Conservation (phyloP, 106 monocot genomes). For the Dendrobium nobile region DNA sequence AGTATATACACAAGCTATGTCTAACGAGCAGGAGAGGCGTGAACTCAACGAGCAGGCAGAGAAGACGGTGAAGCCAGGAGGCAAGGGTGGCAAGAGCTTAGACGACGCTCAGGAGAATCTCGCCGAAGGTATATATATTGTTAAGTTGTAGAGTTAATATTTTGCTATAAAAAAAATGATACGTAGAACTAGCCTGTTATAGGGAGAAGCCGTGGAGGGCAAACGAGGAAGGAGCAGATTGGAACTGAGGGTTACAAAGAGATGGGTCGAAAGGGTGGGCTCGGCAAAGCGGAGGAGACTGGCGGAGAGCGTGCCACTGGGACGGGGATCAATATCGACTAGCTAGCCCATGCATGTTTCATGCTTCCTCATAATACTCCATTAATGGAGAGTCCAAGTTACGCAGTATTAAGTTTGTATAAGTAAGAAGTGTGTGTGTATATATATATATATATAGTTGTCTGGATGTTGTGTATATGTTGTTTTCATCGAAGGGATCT, state of each 20-base stretch:
- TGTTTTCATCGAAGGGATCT: too few relatives aligned
- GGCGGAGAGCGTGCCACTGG: slow-evolving; percentile 48
- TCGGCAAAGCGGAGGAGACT: slow-evolving; percentile 41
- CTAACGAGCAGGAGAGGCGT: slow-evolving; percentile 42
- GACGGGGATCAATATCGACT: slow-evolving; percentile 43
- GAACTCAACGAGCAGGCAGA: slow-evolving; percentile 63
- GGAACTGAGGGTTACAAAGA: slow-evolving; percentile 62
- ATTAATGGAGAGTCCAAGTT: too few relatives aligned
- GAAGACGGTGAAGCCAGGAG: slow-evolving; percentile 75
- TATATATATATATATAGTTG: too few relatives aligned
- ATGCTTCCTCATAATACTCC: too few relatives aligned
- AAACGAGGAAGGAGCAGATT: slow-evolving; percentile 60
- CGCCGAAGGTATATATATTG: slow-evolving; percentile 38
- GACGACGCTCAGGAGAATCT: slow-evolving; percentile 67
- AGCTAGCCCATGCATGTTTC: slow-evolving; percentile 30
- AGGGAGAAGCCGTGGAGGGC: slow-evolving; percentile 65
- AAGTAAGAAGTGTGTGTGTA: too few relatives aligned
- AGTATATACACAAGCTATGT: slow-evolving; percentile 10
- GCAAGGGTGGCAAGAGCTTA: slow-evolving; percentile 80
- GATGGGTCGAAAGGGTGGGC: slow-evolving; percentile 72
- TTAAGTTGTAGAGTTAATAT: neutral
- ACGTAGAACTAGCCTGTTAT: neutral
- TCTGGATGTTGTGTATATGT: too few relatives aligned
- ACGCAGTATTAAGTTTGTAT: too few relatives aligned
- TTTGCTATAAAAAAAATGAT: neutral